These are phyloP conservation scores for Rhizopus stolonifer DNA, from an alignment of 371 early-diverging fungal genomes.

Conservation along the genomic window DNA sequence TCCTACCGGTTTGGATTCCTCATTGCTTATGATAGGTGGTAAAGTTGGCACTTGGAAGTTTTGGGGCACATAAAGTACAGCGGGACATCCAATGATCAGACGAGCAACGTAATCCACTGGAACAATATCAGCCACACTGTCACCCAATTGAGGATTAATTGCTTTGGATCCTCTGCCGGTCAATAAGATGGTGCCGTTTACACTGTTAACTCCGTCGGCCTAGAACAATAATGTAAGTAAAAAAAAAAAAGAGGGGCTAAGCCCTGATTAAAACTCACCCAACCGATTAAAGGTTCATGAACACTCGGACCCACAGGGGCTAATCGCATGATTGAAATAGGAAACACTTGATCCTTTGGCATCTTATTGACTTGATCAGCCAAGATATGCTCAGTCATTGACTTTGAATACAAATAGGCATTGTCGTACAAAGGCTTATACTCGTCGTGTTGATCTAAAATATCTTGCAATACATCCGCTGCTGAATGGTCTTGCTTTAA, in stretches of 20 bases:
- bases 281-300: conserved; percentile 58
- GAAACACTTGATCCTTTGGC: conserved; percentile 27
- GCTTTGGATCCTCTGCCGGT: conserved; percentile 39
- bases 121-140: conserved; percentile 50
- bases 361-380: conserved; percentile 43
- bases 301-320: conserved; percentile 56
- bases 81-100: conserved; percentile 41
- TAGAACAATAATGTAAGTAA: conserved; percentile 3
- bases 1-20: background rate
- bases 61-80: conserved; percentile 21
- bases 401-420: conserved; percentile 56
- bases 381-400: conserved; percentile 57
- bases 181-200: conserved; percentile 45
- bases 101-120: conserved; percentile 57
- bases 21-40: too few relatives aligned
- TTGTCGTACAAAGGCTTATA: conserved; percentile 42
- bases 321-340: conserved; percentile 57
- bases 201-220: conserved; percentile 60
- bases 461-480: conserved; percentile 8
- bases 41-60: conserved; percentile 5
- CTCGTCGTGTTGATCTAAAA: conserved; percentile 13
- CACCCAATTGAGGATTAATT: conserved; percentile 38
- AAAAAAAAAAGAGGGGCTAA: background rate
- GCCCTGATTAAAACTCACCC: conserved; percentile 42
- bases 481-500: conserved; percentile 44